Evolutionary conservation across 371 early-diverging fungal genomes (phyloP).

Genomic region (Dentiscutata heterogama): DNA sequence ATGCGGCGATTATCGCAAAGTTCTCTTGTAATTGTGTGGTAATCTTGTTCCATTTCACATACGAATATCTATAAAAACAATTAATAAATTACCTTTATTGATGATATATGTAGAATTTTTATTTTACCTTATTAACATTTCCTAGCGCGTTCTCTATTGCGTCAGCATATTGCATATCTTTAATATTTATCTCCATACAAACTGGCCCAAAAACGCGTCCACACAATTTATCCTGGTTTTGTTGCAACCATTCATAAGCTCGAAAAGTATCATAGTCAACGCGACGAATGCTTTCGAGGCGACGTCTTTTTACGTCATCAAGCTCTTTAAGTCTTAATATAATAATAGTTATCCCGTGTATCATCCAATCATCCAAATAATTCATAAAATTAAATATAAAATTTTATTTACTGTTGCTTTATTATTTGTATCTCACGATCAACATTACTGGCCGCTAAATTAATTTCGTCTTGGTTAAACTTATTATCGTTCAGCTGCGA

Average conservation of each 20-base stretch:
- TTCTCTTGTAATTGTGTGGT: conserved; percentile 69
- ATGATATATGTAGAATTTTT: conserved; percentile 1
- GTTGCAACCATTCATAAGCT: conserved; percentile 73
- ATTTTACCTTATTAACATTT: background rate
- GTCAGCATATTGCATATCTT: conserved; percentile 67
- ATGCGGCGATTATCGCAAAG: conserved; percentile 66
- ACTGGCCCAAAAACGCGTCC: conserved; percentile 82
- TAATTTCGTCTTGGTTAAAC: conserved; percentile 46
- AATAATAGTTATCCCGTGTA: background rate
- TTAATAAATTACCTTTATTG: background rate
- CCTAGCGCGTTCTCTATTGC: conserved; percentile 66
- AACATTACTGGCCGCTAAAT: conserved; percentile 22
- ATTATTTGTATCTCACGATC: conserved; percentile 35
- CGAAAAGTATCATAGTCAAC: conserved; percentile 62
- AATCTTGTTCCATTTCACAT: conserved; percentile 82
- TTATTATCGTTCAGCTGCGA: conserved; percentile 46
- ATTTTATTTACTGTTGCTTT: conserved; percentile 46
- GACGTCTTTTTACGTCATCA: conserved; percentile 64
- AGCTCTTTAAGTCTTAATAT: conserved; percentile 59
- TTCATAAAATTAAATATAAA: background rate
- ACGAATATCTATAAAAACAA: conserved; percentile 75
- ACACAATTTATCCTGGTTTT: conserved; percentile 70
- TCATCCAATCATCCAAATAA: background rate
- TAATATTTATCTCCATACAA: conserved; percentile 72
- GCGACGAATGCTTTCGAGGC: conserved; percentile 58